These are phyloP conservation scores for Xanthoceras sorbifolium DNA, from an alignment of 345 rosid species.

Conservation along the genomic window DNA sequence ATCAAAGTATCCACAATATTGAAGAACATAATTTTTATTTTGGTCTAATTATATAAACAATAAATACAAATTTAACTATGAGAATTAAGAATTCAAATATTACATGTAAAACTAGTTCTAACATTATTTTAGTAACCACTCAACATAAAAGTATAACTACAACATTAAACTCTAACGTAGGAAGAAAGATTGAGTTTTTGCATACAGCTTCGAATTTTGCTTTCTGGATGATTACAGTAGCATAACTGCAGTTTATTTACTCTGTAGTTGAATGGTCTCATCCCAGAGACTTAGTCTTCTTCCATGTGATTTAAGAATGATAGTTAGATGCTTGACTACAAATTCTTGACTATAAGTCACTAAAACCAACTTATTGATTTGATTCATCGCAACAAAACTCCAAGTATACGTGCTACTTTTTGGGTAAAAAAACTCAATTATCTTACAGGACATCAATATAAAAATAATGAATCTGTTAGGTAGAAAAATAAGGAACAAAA, in stretches of 20 bases:
- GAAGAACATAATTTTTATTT: neutral
- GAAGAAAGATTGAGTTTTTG: neutral
- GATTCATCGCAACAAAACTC: neutral
- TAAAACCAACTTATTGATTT: neutral
- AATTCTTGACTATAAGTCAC: neutral
- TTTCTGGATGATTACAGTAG: neutral
- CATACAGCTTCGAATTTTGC: neutral
- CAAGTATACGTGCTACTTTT: neutral
- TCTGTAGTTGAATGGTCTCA: conserved; percentile 4
- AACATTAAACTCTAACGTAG: too few species aligned
- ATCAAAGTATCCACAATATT: neutral
- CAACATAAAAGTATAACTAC: neutral
- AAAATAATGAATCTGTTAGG: neutral
- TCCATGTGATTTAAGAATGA: neutral
- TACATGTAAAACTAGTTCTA: too few species aligned
- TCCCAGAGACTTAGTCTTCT: neutral
- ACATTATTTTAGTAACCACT: too few species aligned
- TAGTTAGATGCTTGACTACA: neutral
- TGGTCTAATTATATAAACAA: too few species aligned
- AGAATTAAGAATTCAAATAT: too few species aligned
- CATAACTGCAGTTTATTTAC: neutral
- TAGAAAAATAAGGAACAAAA: neutral
- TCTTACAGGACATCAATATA: neutral
- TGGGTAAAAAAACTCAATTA: neutral
- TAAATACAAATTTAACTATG: too few species aligned